phyloP scores from a whole-genome alignment of 441 rosid species.

The Flueggea neowawraea region DNA sequence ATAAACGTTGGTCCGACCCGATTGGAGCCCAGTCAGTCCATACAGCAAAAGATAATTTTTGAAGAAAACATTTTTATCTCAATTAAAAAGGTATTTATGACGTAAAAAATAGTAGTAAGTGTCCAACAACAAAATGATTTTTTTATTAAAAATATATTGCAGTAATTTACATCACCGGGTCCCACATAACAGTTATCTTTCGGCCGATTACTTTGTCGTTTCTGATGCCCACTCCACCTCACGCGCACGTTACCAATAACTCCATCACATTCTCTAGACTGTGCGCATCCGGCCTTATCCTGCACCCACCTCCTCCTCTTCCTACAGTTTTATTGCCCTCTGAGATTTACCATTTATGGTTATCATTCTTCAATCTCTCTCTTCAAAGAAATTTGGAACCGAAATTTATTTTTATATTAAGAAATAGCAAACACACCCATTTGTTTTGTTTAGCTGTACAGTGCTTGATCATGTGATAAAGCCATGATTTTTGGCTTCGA shows the following conservation, averaged over 20 bases:
- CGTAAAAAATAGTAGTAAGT: too few relatives aligned
- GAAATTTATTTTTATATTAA: too few relatives aligned
- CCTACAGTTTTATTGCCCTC: conserved; percentile 27
- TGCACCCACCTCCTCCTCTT: conserved; percentile 11
- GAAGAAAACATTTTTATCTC: too few relatives aligned
- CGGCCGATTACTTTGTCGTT: conserved; percentile 43
- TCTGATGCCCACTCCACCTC: conserved; percentile 20
- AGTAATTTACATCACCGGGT: conserved; percentile 17
- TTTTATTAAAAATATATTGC: conserved; percentile 3
- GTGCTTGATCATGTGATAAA: not conserved
- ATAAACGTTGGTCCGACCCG: too few relatives aligned
- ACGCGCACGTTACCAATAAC: conserved; percentile 11
- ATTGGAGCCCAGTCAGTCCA: too few relatives aligned
- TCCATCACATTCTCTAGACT: not conserved
- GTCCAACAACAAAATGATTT: too few relatives aligned
- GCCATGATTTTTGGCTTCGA: conserved; percentile 2
- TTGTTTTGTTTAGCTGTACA: not conserved
- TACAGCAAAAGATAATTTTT: too few relatives aligned
- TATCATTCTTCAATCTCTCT: conserved; percentile 7
- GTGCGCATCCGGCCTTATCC: conserved; percentile 22
- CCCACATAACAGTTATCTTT: conserved; percentile 36
- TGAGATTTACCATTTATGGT: conserved; percentile 24
- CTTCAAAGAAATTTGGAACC: conserved; percentile 1
- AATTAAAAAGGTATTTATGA: too few relatives aligned
- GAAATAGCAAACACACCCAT: not conserved